Base-by-base conservation (phyloP, 164 flowering plant species). In the Annona squamosa region DNA sequence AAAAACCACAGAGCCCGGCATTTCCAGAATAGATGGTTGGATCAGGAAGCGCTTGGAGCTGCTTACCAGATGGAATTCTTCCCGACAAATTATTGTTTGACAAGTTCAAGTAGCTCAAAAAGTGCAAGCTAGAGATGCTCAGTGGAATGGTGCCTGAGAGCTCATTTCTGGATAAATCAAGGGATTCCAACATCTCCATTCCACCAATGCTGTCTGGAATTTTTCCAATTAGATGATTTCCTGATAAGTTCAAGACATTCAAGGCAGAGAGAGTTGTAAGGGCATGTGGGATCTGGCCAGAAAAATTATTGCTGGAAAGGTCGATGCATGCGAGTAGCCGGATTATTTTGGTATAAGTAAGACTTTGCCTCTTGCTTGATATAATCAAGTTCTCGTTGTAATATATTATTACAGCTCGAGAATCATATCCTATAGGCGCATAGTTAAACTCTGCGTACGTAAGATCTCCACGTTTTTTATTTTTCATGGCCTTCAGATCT, bases 61-160 rank as follows among this genome's bases (percentile, higher is more conserved):
- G 74, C 1, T 12, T 5, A 2, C 46, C 62, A 0, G 62, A 3
- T 18, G 74, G 74, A 44, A 62, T 72, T 18, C 9, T 19, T 46
- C 68, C 59, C 0, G 74, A 72, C 42, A 72, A 46, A 43, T 72
- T 63, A n/a, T 63, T 72, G 48, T 72, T 18, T 17, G 74, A 72
- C 52, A 72, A 46, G 44, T 72, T 46, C 61, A 72, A 72, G 9
- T 0, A 4, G 46, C 18, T 46, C 12, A 72, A 12, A 42, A n/a
- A 43, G 17, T 1, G 2, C 6, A 71, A 6, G 9, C 12, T 4
- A 26, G 73, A n/a, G 0, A 71, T 0, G 48, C 56, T 62, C 16
- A 2, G 41, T 2, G 73, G 65, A 46, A 61, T 62, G 12, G 9
- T 7, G 9, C 73, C 67, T 2, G 48, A 59, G 4, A 71, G 73